Evolutionary conservation across 805 yeast species (phyloP).

Genomic region (Candida parachauliodes): DNA sequence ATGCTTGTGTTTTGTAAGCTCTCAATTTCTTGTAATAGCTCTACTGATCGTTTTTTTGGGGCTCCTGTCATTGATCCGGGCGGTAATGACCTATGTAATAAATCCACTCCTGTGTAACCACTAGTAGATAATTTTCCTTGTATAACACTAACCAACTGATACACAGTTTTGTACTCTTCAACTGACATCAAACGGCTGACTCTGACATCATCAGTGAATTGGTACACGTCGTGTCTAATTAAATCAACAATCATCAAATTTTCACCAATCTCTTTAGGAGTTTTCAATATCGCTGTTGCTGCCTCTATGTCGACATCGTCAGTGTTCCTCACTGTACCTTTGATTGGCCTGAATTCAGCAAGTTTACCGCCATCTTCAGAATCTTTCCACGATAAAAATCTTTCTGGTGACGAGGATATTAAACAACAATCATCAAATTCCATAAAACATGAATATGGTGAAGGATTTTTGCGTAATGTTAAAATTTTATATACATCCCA

Average conservation of each 20-base stretch:
- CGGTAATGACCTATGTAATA: constrained; percentile 76
- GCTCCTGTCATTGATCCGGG: constrained; percentile 99
- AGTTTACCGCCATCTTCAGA: constrained; percentile 17
- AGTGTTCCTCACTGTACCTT: constrained; percentile 84
- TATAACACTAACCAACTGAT: constrained; percentile 86
- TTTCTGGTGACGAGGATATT: constrained; percentile 90
- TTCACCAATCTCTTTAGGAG: constrained; percentile 94
- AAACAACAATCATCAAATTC: constrained; percentile 61
- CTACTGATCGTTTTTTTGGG: constrained; percentile 90
- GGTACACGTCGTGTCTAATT: constrained; percentile 85
- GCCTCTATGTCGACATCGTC: constrained; percentile 48
- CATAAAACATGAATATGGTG: constrained; percentile 86
- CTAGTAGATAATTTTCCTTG: constrained; percentile 48
- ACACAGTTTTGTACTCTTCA: constrained; percentile 90
- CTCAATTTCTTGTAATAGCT: constrained; percentile 65
- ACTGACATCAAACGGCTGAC: constrained; percentile 84
- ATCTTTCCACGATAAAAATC: constrained; percentile 76
- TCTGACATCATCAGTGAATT: constrained; percentile 58
- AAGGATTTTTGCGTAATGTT: constrained; percentile 67
- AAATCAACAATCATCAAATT: constrained; percentile 95
- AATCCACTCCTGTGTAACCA: constrained; percentile 67
- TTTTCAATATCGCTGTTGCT: constrained; percentile 64
- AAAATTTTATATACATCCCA: constrained; percentile 82
- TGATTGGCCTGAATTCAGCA: constrained; percentile 89
- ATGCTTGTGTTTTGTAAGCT: constrained; percentile 28